Evolutionary conservation across 176 grass and related monocot genomes (phyloP).

Genomic region (Bolboschoenus planiculmis): DNA sequence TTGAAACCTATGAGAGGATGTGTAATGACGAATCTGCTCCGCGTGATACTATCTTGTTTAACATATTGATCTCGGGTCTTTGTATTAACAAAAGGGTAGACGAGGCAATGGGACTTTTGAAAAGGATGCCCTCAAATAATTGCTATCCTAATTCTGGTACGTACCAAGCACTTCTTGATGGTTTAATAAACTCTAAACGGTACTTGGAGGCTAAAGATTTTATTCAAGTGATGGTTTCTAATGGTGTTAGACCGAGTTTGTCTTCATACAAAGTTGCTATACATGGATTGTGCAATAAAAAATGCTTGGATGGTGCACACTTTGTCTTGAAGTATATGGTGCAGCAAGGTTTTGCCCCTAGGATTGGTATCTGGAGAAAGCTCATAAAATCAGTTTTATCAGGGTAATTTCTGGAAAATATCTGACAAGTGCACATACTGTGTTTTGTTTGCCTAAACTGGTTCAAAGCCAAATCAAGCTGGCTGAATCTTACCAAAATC

Average conservation of each 20-base stretch:
- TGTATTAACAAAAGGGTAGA: slow-evolving; percentile 47
- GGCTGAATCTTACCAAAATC: background rate
- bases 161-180: slow-evolving; percentile 72
- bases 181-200: slow-evolving; percentile 44
- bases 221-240: slow-evolving; percentile 45
- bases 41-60: slow-evolving; percentile 63
- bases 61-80: slow-evolving; percentile 77
- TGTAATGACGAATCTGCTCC: slow-evolving; percentile 28
- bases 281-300: slow-evolving; percentile 62
- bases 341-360: slow-evolving; percentile 63
- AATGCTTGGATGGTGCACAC: slow-evolving; percentile 41
- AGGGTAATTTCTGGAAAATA: background rate
- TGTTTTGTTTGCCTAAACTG: background rate
- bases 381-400: slow-evolving; percentile 36
- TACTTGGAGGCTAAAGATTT: slow-evolving; percentile 42
- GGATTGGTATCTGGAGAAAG: slow-evolving; percentile 68
- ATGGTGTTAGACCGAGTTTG: slow-evolving; percentile 50
- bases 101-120: slow-evolving; percentile 44
- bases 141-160: slow-evolving; percentile 78
- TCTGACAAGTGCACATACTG: background rate
- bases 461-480: background rate
- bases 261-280: slow-evolving; percentile 66
- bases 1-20: slow-evolving; percentile 56
- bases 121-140: slow-evolving; percentile 42
- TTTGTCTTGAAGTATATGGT: slow-evolving; percentile 46